These are phyloP conservation scores for Rosa chinensis DNA, from an alignment of 306 rosid species.

Conservation along the genomic window DNA sequence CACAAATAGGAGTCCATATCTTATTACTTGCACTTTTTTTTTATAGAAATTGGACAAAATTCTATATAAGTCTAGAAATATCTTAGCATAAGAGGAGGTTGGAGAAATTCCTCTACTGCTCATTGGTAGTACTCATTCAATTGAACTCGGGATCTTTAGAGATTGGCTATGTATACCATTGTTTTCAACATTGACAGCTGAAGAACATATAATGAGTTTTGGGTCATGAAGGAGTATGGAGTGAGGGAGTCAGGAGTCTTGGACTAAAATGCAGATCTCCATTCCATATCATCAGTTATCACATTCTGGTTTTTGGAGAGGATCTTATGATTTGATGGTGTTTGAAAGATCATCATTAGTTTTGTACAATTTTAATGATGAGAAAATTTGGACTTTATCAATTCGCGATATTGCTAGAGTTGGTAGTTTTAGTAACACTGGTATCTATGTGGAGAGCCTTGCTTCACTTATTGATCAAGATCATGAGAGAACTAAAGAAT, in stretches of 20 bases:
- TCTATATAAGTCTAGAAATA: no score
- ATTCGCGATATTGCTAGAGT: background rate
- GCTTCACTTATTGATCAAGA: background rate
- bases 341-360: background rate
- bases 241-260: background rate
- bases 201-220: background rate
- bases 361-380: background rate
- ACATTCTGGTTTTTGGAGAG: constrained; percentile 1
- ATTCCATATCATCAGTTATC: background rate
- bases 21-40: no score
- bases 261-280: background rate
- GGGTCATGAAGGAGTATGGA: constrained; percentile 7
- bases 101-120: background rate
- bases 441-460: background rate
- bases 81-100: background rate
- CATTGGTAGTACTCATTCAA: background rate
- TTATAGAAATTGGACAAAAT: no score
- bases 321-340: background rate
- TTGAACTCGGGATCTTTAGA: background rate
- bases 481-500: no score
- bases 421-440: background rate
- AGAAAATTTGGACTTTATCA: no score
- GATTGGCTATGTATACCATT: background rate
- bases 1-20: no score
- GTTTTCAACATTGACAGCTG: background rate